A percentile compares a stretch with the other conserved stretches of the same genome.
These are phyloP conservation scores for Eucalyptus marginata DNA, from an alignment of 345 rosid species.

Conservation along the genomic window DNA sequence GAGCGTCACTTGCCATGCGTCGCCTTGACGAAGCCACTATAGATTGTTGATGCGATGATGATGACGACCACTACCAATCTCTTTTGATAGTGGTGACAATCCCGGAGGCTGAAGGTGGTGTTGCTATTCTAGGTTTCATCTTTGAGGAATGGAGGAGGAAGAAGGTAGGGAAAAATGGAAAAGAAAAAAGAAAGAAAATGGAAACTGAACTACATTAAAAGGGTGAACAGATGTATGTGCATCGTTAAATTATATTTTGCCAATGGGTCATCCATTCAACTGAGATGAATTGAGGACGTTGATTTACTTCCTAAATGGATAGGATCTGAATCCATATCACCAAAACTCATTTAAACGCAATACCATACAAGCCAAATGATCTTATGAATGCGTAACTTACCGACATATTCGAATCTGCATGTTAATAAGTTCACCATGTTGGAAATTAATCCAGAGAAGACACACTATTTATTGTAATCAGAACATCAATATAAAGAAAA, in stretches of 20 bases:
- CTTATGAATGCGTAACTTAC: background rate
- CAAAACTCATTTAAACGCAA: background rate
- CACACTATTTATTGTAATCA: too few species aligned
- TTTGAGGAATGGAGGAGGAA: background rate
- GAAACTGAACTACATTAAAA: background rate
- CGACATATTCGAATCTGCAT: background rate
- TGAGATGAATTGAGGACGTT: background rate
- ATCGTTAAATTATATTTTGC: background rate
- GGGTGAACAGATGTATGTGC: accelerated
- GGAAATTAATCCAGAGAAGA: too few species aligned
- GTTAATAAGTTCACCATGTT: background rate
- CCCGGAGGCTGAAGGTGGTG: background rate
- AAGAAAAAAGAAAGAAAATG: background rate
- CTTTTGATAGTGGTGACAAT: background rate
- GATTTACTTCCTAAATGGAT: background rate
- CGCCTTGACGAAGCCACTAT: background rate
- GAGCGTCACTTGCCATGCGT: background rate
- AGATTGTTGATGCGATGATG: background rate
- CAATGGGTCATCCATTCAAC: background rate
- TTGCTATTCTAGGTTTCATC: background rate
- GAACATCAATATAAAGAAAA: too few species aligned
- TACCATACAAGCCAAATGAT: background rate
- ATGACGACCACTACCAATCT: background rate
- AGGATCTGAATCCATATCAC: background rate
- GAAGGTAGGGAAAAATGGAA: background rate